Conservation (phyloP, 345 rosid species). For the Aquilaria yunnanensis region DNA sequence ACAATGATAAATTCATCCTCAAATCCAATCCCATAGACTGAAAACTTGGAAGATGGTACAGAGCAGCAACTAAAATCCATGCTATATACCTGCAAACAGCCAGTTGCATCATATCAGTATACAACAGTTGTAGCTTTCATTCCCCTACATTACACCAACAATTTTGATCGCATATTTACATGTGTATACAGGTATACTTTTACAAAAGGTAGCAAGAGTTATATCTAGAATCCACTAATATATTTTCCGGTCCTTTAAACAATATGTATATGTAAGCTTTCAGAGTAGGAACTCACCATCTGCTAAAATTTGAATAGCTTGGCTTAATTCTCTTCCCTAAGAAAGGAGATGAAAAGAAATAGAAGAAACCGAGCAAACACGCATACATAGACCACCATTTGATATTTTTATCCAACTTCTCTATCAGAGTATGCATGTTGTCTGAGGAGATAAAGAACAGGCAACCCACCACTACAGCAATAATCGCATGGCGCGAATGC, state of each 20-base stretch:
- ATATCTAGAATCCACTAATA: too few species aligned
- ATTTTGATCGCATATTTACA: neutral
- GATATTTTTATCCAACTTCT: slow-evolving; percentile 75
- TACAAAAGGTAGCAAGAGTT: neutral
- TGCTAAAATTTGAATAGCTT: slow-evolving; percentile 90
- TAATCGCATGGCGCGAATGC: slow-evolving; percentile 95
- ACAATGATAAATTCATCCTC: slow-evolving; percentile 99
- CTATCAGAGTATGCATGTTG: slow-evolving; percentile 92
- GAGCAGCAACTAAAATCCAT: slow-evolving; percentile 96
- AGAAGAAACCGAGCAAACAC: slow-evolving; percentile 95
- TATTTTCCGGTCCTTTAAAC: too few species aligned
- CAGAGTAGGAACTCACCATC: slow-evolving; percentile 57
- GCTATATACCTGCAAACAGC: slow-evolving; percentile 74
- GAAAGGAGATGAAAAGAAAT: slow-evolving; percentile 97
- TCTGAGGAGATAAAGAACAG: slow-evolving; percentile 94
- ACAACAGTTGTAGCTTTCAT: neutral
- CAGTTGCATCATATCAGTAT: slow-evolving; percentile 8
- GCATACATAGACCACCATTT: slow-evolving; percentile 99
- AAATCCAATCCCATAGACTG: slow-evolving; percentile 98
- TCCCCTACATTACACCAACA: neutral
- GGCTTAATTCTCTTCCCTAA: slow-evolving; percentile 93
- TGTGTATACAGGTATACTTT: neutral
- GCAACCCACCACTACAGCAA: slow-evolving; percentile 92
- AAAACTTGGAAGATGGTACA: slow-evolving; percentile 98
- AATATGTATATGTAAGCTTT: neutral